phyloP scores from a whole-genome alignment of 345 rosid species.

The Lumnitzera racemosa region DNA sequence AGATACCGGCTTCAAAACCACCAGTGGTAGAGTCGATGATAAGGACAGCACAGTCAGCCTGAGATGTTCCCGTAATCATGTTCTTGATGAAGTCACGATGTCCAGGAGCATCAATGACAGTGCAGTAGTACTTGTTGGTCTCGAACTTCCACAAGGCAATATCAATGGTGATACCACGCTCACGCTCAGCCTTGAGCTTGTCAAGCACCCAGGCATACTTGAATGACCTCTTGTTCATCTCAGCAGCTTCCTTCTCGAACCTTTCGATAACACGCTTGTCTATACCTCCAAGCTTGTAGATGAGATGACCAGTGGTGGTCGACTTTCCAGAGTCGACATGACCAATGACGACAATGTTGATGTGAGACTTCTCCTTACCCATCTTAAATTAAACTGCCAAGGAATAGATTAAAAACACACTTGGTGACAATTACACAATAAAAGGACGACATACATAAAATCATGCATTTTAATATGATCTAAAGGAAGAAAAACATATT shows the following conservation, averaged over 20 bases:
- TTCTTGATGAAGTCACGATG: slow-evolving; percentile 70
- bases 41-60: slow-evolving; percentile 68
- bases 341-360: slow-evolving; percentile 39
- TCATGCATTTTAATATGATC: too few species aligned
- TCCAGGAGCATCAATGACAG: slow-evolving; percentile 68
- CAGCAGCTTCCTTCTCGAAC: slow-evolving; percentile 79
- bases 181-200: slow-evolving; percentile 75
- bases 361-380: slow-evolving; percentile 36
- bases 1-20: slow-evolving; percentile 76
- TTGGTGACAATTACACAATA: too few species aligned
- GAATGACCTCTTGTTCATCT: slow-evolving; percentile 76
- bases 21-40: slow-evolving; percentile 70
- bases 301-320: slow-evolving; percentile 2
- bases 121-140: slow-evolving; percentile 62
- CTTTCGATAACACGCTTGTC: slow-evolving; percentile 82
- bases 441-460: too few species aligned
- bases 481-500: too few species aligned
- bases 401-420: too few species aligned
- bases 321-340: slow-evolving; percentile 20
- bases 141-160: slow-evolving; percentile 66
- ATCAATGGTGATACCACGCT: slow-evolving; percentile 65
- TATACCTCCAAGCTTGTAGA: slow-evolving; percentile 68
- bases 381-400: slow-evolving; percentile 1
- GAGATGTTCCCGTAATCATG: slow-evolving; percentile 70
- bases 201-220: slow-evolving; percentile 78